These are phyloP conservation scores for Chara braunii DNA, from an alignment of 139 green algal species.

Conservation along the genomic window DNA sequence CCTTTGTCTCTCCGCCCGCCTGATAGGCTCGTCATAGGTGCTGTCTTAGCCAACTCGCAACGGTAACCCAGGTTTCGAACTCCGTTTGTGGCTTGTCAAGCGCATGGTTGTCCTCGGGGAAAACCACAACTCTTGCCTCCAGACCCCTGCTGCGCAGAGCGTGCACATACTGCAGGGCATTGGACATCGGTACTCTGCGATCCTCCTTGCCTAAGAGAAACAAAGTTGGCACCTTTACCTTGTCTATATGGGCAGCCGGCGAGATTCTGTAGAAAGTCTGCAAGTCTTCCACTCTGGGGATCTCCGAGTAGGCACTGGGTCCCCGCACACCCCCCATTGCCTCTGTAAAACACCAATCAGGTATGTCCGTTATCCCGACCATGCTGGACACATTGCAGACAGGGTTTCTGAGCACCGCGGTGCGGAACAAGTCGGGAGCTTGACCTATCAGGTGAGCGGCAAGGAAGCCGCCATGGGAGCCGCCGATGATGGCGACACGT, in stretches of 20 bases:
- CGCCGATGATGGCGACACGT: constrained; percentile 69
- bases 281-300: constrained; percentile 58
- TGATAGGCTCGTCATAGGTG: constrained; percentile 10
- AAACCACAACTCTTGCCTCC: constrained; percentile 56
- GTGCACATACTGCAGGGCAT: constrained; percentile 53
- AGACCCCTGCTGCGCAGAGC: constrained; percentile 47
- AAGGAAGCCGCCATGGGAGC: constrained; percentile 86
- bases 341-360: constrained; percentile 88
- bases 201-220: constrained; percentile 81
- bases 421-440: constrained; percentile 44
- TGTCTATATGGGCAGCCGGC: constrained; percentile 57
- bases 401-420: constrained; percentile 79
- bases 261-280: constrained; percentile 53
- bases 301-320: constrained; percentile 32
- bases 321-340: constrained; percentile 61
- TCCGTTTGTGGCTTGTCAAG: constrained; percentile 49
- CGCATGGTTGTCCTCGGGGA: constrained; percentile 77
- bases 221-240: constrained; percentile 64
- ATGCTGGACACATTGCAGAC: constrained; percentile 81
- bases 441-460: constrained; percentile 75
- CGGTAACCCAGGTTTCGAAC: constrained; percentile 32
- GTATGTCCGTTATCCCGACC: constrained; percentile 74
- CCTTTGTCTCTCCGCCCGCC: no score
- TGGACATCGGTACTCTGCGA: constrained; percentile 44
- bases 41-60: constrained; percentile 23